phyloP scores from a whole-genome alignment of 2,329 filamentous ascomycete species.

The Venturia nashicola region DNA sequence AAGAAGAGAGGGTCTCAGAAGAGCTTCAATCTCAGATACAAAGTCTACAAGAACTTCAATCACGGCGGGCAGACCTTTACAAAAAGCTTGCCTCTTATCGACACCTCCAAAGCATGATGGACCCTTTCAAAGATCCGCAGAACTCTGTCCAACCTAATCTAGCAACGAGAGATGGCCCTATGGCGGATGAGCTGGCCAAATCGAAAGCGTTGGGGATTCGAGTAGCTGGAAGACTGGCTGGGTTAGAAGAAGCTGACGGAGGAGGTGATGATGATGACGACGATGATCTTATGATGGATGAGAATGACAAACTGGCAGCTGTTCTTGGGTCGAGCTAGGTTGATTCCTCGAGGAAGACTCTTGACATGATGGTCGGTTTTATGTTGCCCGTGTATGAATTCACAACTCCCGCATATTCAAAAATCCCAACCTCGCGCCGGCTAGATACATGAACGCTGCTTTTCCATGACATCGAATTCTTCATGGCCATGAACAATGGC shows the following conservation, averaged over 20 bases:
- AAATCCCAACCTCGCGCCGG: neutral
- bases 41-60: slow-evolving; percentile 35
- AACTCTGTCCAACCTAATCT: slow-evolving; percentile 50
- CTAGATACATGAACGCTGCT: neutral
- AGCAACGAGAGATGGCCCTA: slow-evolving; percentile 49
- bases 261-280: neutral
- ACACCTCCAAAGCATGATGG: slow-evolving; percentile 37
- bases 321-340: neutral
- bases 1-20: slow-evolving; percentile 13
- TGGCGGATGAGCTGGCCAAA: slow-evolving; percentile 54
- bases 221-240: slow-evolving; percentile 22
- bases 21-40: slow-evolving; percentile 22
- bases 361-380: neutral
- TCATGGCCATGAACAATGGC: neutral
- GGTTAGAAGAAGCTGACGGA: neutral
- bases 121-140: slow-evolving; percentile 38
- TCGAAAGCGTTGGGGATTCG: slow-evolving; percentile 46
- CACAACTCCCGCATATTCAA: neutral
- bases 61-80: slow-evolving; percentile 36
- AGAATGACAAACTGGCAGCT: neutral
- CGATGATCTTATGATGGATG: slow-evolving; percentile 3
- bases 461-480: neutral
- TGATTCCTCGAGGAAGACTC: neutral
- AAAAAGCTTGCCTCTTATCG: slow-evolving; percentile 35
- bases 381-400: neutral